Evolutionary conservation across 805 yeast genomes (phyloP), one percentile per base, ranked within the genome.

Genomic region (Hanseniaspora meyeri): DNA sequence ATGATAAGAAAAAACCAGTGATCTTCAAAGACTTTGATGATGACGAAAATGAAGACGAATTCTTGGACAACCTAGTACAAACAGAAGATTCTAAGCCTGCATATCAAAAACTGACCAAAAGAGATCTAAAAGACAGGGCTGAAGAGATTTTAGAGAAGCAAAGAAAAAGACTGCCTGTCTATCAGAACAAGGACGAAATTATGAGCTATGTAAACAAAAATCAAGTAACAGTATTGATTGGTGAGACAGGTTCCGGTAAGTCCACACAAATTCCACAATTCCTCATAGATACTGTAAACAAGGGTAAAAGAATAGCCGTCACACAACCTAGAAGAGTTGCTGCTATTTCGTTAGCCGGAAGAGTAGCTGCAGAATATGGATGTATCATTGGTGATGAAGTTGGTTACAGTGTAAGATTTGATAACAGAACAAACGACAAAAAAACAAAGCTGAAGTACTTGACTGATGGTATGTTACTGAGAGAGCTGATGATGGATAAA

Each of bases 241-340:
- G 97, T 70, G 97, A 91, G 66, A 91, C 98, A 0, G 98, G 98
- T 70, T 87, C 96, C 8, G 97, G 97, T 74, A 91, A 91, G 66
- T 90, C 97, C 3, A 91, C 98, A 0, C 98, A 91, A 71, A 82
- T 91, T 49, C 97, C 98, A 0, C 97, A 91, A 66, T 83, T 91
- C 61, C 66, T 91, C n/a, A 78, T 86, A 70, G 77, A 79, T 0
- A 55, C 62, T 2, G 57, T 66, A 8, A 47, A 55, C 11, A 42
- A 49, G 8, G 34, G 40, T 2, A 71, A 49, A 65, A 74, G 77
- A 29, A 82, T 91, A 20, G 97, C 95, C 0, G 91, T 93, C 8
- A 90, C 98, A 0, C 97, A 91, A 71, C 98, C 98, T 1, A 83
- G 98, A 71, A 78, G 97, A 65, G 98, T 91, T 40, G 97, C 98